A percentile compares a stretch with the other conserved stretches of the same genome.
phyloP scores from a whole-genome alignment of 2,329 filamentous ascomycete genomes.

The Beauveria bassiana region DNA sequence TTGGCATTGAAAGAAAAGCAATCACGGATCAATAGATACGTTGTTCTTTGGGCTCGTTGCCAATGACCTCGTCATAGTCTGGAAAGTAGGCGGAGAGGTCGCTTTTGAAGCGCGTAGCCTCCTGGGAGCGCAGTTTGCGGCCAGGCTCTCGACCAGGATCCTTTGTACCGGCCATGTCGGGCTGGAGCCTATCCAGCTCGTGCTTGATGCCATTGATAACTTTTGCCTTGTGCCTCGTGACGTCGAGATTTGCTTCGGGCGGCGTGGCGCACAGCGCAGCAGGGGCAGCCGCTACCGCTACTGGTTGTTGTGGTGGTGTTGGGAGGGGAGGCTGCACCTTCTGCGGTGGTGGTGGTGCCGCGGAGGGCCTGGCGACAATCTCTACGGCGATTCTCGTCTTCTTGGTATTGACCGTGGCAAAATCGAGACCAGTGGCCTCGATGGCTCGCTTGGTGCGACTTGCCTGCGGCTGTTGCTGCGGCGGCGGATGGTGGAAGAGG shows the following conservation, averaged over 20 bases:
- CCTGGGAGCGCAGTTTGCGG: conserved; percentile 75
- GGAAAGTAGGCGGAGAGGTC: conserved; percentile 86
- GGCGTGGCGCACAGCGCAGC: conserved; percentile 15
- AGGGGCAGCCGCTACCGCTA: conserved; percentile 14
- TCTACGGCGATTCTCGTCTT: conserved; percentile 46
- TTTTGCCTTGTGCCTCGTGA: conserved; percentile 49
- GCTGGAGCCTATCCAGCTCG: conserved; percentile 50
- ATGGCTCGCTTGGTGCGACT: conserved; percentile 42
- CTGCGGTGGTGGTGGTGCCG: conserved; percentile 19
- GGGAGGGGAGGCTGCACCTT: conserved; percentile 18
- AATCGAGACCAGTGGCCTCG: conserved; percentile 36
- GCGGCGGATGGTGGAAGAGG: conserved; percentile 23
- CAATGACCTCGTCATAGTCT: conserved; percentile 91
- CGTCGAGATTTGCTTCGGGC: conserved; percentile 21
- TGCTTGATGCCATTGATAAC: conserved; percentile 54
- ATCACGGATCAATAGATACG: conserved; percentile 36
- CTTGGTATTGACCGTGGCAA: conserved; percentile 39
- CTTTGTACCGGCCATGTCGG: conserved; percentile 35
- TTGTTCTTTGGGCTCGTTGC: conserved; percentile 69
- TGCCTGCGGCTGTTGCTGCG: conserved; percentile 15
- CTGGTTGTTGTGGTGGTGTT: conserved; percentile 17
- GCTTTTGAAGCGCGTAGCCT: conserved; percentile 80
- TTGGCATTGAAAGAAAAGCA: background rate
- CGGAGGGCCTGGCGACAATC: conserved; percentile 31
- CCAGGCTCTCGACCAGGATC: conserved; percentile 64